Evolutionary conservation across 2,329 filamentous ascomycete genomes (phyloP), one percentile per base, ranked within the genome.

Genomic region (Dactylonectria estremocensis): DNA sequence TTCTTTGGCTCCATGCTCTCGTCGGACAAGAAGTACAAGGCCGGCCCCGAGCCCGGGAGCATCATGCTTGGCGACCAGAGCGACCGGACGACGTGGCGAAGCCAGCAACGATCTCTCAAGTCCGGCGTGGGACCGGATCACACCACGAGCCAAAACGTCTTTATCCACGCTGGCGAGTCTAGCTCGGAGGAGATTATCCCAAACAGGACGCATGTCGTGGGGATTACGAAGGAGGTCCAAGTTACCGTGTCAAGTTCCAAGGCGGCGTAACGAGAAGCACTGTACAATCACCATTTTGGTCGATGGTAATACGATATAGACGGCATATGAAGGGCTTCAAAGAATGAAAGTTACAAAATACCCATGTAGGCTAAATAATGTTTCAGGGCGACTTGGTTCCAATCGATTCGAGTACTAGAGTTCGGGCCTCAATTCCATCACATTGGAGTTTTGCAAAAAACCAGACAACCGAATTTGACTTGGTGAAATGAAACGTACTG

Each of bases 1-100:
- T 57, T 74, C 10, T 69, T 77, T 9, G 72, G 74, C 0, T 77
- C 76, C 0, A 59, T 77, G 1, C 53, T 72, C 2, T 77, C 73
- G 0, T 74, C 74, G 7, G 72, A 71, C 50, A 64, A 68, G 3
- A 72, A 74, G n/a, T 74, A 72, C 57, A 73, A 71, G 13, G 49
- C 40, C 11, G 70, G 71, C 1, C 68, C 68, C 3, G 61, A 70
- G 31, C 64, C 68, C 3, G 73, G 74, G 22, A 76, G 74, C 13
- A 76, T 74, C 13, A 76, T 74, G 67, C 71, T 76, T 0, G 67
- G 56, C 5, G 72, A 75, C 14, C 66, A 65, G 20, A 50, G 46
- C n/a, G 64, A 58, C 16, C 56, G 53, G 0, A 68, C 69, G 3
- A 68, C 64, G 1, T 73, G 72, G 71, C 71, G 57, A 43, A 75